These are phyloP conservation scores for Kitagawia praeruptora DNA, from an alignment of 129 eudicot genomes.

Conservation along the genomic window DNA sequence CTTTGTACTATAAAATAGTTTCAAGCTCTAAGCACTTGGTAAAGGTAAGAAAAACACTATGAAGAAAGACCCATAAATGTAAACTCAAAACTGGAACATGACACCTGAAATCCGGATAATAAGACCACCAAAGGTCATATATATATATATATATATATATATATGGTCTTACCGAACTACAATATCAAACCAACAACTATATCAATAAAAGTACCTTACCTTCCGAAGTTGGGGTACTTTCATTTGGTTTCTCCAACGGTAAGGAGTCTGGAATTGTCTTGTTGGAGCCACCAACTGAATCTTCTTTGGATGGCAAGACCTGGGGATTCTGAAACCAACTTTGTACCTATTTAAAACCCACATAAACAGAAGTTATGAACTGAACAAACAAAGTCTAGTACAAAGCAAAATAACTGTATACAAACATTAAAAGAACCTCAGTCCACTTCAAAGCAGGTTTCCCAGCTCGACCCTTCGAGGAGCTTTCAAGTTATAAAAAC, in stretches of 20 bases:
- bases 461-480: slow-evolving; percentile 78
- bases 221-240: slow-evolving; percentile 23
- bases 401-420: background rate
- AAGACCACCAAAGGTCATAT: background rate
- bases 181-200: background rate
- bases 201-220: slow-evolving; percentile 42
- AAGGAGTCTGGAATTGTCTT: slow-evolving; percentile 24
- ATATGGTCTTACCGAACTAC: background rate
- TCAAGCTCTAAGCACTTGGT: background rate
- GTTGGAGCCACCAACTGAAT: slow-evolving; percentile 18
- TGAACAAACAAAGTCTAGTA: background rate
- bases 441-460: slow-evolving; percentile 74
- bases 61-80: background rate
- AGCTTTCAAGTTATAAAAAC: slow-evolving; percentile 24
- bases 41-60: background rate
- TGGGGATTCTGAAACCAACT: slow-evolving; percentile 56
- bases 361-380: background rate
- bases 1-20: background rate
- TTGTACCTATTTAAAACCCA: slow-evolving; percentile 37
- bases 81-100: background rate
- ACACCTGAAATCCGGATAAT: background rate
- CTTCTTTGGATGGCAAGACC: slow-evolving; percentile 22
- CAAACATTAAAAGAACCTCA: slow-evolving; percentile 33
- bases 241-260: slow-evolving; percentile 26
- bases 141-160: too few relatives aligned